phyloP scores from a whole-genome alignment of 306 rosid species.

The Lathyrus tuberosus region DNA sequence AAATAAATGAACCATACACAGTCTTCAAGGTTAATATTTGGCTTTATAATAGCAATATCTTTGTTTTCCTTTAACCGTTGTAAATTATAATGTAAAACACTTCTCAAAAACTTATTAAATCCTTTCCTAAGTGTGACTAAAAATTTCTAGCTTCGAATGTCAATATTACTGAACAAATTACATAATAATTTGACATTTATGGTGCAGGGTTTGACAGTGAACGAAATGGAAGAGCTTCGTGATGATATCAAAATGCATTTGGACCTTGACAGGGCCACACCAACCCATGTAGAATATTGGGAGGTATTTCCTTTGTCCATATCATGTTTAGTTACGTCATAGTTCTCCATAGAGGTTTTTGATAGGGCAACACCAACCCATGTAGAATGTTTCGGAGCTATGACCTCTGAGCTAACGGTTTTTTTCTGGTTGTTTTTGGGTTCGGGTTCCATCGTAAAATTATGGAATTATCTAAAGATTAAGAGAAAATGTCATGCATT shows the following conservation, averaged over 20 bases:
- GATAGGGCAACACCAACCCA: neutral
- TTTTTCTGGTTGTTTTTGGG: neutral
- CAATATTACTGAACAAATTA: conserved; percentile 10
- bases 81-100: neutral
- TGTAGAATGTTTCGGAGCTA: neutral
- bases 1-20: conserved; percentile 84
- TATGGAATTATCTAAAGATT: conserved; percentile 1
- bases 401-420: neutral
- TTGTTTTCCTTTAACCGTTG: neutral
- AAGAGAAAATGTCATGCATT: neutral
- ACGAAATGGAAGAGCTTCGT: conserved; percentile 90
- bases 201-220: conserved; percentile 88
- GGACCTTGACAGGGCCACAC: conserved; percentile 89
- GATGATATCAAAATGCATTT: conserved; percentile 98
- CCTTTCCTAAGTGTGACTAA: neutral
- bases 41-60: neutral
- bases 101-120: neutral
- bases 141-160: conserved; percentile 6
- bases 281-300: conserved; percentile 88
- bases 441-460: neutral
- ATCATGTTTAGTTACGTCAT: conserved; percentile 16
- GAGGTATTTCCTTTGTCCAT: conserved; percentile 63
- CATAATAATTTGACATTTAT: conserved; percentile 35
- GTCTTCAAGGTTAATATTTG: conserved; percentile 76
- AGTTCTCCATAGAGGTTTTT: neutral